phyloP scores from a whole-genome alignment of 495 filamentous ascomycete species.

The Geopyxis carbonaria region DNA sequence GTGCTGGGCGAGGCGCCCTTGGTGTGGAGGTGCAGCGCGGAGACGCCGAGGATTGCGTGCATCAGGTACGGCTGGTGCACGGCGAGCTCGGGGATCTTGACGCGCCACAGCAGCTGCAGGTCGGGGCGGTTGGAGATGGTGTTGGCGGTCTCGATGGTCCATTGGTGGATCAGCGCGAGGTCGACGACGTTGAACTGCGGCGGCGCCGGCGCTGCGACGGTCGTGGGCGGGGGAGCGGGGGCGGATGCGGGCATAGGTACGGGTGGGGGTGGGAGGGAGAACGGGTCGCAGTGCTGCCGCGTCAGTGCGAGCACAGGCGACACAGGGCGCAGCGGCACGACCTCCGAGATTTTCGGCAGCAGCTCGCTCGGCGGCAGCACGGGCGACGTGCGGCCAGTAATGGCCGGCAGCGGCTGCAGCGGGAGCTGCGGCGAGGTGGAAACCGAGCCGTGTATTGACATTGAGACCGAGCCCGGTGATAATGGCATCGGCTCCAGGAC shows the following conservation, averaged over 20 bases:
- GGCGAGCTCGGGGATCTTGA: constrained; percentile 26
- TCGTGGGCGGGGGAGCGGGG: neutral
- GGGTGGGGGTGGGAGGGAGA: neutral
- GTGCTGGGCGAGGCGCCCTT: neutral
- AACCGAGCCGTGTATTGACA: neutral
- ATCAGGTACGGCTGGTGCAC: constrained; percentile 25
- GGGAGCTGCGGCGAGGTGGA: neutral
- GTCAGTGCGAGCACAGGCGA: no score
- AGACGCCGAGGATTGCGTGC: constrained; percentile 28
- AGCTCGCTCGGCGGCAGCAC: no score
- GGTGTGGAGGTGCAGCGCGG: constrained; percentile 26
- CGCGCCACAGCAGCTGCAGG: constrained; percentile 23
- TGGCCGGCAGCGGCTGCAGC: neutral
- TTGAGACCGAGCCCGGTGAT: neutral
- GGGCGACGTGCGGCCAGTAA: no score
- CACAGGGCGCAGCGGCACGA: no score
- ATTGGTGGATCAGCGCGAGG: constrained; percentile 26
- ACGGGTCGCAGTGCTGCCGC: no score
- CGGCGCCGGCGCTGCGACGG: neutral
- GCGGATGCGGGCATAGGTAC: neutral
- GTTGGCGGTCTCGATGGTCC: constrained; percentile 2
- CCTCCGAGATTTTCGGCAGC: no score
- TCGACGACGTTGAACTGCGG: constrained; percentile 10
- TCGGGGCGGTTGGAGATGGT: constrained; percentile 8
- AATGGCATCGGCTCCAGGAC: neutral